Conservation (phyloP, 2,329 filamentous ascomycete species). For the Cladosporium colombiae region DNA sequence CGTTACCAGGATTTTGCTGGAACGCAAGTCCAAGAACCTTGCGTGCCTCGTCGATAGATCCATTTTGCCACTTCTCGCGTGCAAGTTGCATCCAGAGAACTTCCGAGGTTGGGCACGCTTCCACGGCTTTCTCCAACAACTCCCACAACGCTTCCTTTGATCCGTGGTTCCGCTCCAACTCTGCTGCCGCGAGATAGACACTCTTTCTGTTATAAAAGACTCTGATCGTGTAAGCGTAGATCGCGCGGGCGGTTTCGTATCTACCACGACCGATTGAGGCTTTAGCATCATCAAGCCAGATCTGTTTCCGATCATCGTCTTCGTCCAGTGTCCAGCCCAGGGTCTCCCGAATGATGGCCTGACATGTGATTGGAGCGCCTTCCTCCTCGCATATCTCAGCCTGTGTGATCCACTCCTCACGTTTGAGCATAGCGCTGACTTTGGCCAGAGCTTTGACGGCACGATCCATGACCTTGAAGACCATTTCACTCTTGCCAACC, state of each 20-base stretch:
- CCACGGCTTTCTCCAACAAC: conserved; percentile 88
- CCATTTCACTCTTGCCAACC: conserved; percentile 76
- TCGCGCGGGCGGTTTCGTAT: conserved; percentile 89
- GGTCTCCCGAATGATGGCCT: conserved; percentile 87
- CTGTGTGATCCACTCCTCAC: conserved; percentile 94
- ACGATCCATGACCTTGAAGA: conserved; percentile 87
- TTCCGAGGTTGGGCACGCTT: conserved; percentile 87
- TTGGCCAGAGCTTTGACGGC: conserved; percentile 85
- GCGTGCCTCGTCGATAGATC: conserved; percentile 83
- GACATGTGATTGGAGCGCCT: conserved; percentile 81
- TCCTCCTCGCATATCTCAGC: conserved; percentile 95
- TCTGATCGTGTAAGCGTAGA: conserved; percentile 86
- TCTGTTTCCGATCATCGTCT: conserved; percentile 92
- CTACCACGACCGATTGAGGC: conserved; percentile 75
- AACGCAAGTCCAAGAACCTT: conserved; percentile 86
- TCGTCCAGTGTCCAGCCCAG: conserved; percentile 92
- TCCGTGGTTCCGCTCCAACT: conserved; percentile 88
- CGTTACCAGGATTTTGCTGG: conserved; percentile 92
- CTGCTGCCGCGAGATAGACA: conserved; percentile 86
- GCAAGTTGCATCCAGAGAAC: conserved; percentile 95
- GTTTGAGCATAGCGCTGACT: conserved; percentile 93
- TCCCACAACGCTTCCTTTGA: conserved; percentile 79
- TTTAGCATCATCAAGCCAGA: conserved; percentile 93
- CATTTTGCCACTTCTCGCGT: conserved; percentile 88
- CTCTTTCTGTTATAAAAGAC: conserved; percentile 87